Evolutionary conservation across 768 basidiomycete species (phyloP).

Genomic region (Porphyrellus cyaneotinctus): DNA sequence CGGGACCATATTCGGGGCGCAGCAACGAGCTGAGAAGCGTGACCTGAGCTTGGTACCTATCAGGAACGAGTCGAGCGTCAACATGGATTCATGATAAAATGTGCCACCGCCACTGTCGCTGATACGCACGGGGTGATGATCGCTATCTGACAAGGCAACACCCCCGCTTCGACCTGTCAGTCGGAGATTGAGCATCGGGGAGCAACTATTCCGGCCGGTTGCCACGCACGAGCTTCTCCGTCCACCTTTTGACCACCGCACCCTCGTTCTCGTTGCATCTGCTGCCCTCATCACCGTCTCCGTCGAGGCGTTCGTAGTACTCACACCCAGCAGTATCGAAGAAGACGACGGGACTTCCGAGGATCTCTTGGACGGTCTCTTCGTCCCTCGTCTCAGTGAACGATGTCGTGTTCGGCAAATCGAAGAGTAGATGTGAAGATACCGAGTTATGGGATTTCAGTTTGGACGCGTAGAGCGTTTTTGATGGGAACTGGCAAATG

Average conservation of each 20-base stretch:
- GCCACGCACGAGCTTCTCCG: slow-evolving; percentile 64
- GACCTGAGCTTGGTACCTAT: slow-evolving; percentile 89
- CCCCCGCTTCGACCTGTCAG: slow-evolving; percentile 52
- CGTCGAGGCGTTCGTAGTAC: slow-evolving; percentile 81
- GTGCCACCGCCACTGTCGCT: not conserved
- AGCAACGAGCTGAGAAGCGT: slow-evolving; percentile 75
- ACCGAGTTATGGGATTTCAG: slow-evolving; percentile 72
- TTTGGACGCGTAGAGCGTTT: slow-evolving; percentile 70
- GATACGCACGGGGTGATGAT: slow-evolving; percentile 77
- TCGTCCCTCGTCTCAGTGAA: slow-evolving; percentile 39
- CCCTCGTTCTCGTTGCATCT: slow-evolving; percentile 95
- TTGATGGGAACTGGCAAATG: slow-evolving; percentile 85
- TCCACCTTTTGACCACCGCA: slow-evolving; percentile 77
- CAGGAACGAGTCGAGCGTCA: not conserved
- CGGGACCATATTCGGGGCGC: slow-evolving; percentile 59
- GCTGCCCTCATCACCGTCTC: slow-evolving; percentile 83
- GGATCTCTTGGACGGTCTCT: slow-evolving; percentile 66
- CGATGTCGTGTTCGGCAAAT: slow-evolving; percentile 53
- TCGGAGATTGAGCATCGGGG: not conserved
- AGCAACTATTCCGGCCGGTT: no score
- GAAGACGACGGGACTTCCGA: slow-evolving; percentile 81
- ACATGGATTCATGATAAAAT: no score
- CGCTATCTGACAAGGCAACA: slow-evolving; percentile 71
- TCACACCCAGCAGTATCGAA: slow-evolving; percentile 94
- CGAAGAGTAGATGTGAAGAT: slow-evolving; percentile 63